Conservation (phyloP, 2,329 filamentous ascomycete genomes). For the Arachnomyces sp. region DNA sequence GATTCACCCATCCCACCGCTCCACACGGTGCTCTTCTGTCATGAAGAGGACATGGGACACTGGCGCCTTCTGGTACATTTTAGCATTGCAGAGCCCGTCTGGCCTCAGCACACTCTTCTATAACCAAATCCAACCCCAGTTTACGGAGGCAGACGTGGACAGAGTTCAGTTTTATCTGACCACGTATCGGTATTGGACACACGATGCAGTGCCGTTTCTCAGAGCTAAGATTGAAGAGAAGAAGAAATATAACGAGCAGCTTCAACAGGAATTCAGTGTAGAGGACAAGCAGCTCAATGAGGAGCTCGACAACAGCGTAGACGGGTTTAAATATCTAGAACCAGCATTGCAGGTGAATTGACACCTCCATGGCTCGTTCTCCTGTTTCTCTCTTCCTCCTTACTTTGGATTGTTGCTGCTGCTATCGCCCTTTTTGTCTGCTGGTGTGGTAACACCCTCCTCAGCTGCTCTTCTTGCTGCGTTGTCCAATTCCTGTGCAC, state of each 20-base stretch:
- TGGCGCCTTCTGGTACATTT: conserved; percentile 12
- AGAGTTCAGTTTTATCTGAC: conserved; percentile 8
- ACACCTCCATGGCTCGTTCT: too few species aligned
- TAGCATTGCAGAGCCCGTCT: conserved; percentile 9
- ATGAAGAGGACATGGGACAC: conserved; percentile 10
- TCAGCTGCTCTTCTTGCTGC: too few species aligned
- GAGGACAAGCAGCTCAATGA: too few species aligned
- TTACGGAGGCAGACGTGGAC: conserved; percentile 6
- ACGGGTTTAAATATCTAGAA: too few species aligned
- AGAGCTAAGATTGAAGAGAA: conserved; percentile 9
- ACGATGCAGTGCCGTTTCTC: conserved; percentile 6
- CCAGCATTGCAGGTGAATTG: too few species aligned
- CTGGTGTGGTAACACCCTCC: too few species aligned
- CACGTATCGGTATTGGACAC: conserved; percentile 9
- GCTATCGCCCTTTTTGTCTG: too few species aligned
- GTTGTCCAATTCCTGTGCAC: too few species aligned
- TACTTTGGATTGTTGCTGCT: too few species aligned
- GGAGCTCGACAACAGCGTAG: too few species aligned
- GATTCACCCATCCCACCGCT: not conserved
- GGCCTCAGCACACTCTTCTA: conserved; percentile 11
- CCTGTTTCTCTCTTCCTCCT: too few species aligned
- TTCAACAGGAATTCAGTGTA: conserved; percentile 10
- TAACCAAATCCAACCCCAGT: conserved; percentile 9
- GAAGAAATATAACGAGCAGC: conserved; percentile 10
- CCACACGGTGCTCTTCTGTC: conserved; percentile 2